These are phyloP conservation scores for Xanthoparmelia taractica DNA, from an alignment of 495 filamentous ascomycete genomes.

Conservation along the genomic window DNA sequence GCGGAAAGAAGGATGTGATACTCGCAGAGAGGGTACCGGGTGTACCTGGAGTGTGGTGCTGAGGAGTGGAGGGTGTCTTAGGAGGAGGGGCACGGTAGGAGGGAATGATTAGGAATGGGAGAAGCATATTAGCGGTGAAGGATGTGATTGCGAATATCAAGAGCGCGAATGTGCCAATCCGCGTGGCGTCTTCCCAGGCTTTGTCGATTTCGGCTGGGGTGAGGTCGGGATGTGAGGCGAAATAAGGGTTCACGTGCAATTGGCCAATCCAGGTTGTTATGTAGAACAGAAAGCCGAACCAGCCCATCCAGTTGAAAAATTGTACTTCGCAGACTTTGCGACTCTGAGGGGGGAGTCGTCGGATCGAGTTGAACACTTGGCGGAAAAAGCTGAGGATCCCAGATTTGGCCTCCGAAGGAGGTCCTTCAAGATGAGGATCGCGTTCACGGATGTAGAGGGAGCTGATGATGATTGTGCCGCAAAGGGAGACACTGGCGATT, in stretches of 20 bases:
- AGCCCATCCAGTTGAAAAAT: constrained; percentile 85
- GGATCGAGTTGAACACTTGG: constrained; percentile 66
- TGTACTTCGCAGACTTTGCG: constrained; percentile 77
- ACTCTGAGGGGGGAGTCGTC: constrained; percentile 68
- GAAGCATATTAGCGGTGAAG: constrained; percentile 66
- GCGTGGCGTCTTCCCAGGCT: constrained; percentile 74
- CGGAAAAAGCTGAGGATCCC: constrained; percentile 74
- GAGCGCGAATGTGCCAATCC: constrained; percentile 73
- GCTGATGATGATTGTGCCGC: constrained; percentile 57
- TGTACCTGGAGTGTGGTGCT: constrained; percentile 14
- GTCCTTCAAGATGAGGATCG: constrained; percentile 65
- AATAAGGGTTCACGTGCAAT: constrained; percentile 74
- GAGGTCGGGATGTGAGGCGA: constrained; percentile 68
- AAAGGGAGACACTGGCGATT: constrained; percentile 65
- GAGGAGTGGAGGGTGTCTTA: constrained; percentile 17
- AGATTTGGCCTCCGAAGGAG: constrained; percentile 45
- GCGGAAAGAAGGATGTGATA: constrained; percentile 14
- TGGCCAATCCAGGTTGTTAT: constrained; percentile 87
- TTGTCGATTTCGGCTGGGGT: constrained; percentile 62
- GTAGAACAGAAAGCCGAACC: constrained; percentile 94
- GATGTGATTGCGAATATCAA: constrained; percentile 81
- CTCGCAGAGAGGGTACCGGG: constrained; percentile 18
- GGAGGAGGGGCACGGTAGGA: constrained; percentile 43
- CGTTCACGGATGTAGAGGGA: constrained; percentile 61
- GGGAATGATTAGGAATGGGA: constrained; percentile 75